phyloP scores from a whole-genome alignment of 352 stramenopile species.

The Pythium oligandrum region DNA sequence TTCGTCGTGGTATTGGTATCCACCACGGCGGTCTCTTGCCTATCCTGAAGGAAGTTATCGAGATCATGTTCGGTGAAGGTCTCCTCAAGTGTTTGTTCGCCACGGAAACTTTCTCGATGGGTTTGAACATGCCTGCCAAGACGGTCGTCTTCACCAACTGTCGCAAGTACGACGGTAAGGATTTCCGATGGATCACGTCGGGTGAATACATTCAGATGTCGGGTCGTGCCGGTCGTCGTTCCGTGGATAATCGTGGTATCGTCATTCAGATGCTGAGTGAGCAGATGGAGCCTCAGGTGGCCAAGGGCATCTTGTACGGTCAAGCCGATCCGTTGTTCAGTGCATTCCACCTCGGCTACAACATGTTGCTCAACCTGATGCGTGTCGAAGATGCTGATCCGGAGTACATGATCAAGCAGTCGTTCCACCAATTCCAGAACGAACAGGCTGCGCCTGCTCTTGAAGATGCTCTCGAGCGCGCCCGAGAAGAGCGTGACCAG shows the following conservation, averaged over 20 bases:
- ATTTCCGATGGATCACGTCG: conserved; percentile 95
- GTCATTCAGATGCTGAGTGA: conserved; percentile 99
- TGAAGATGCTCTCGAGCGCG: conserved; percentile 72
- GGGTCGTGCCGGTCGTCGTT: conserved; percentile 95
- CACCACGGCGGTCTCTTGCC: conserved; percentile 98
- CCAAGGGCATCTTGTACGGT: conserved; percentile 92
- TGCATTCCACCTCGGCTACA: conserved; percentile 98
- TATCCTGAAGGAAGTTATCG: conserved; percentile 98
- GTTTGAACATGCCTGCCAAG: conserved; percentile 99
- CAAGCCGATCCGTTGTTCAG: conserved; percentile 64
- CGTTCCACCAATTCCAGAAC: conserved; percentile 95
- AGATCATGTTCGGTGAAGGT: conserved; percentile 91
- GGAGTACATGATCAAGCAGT: conserved; percentile 98
- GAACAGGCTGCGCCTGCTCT: conserved; percentile 73
- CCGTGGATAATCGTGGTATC: conserved; percentile 96
- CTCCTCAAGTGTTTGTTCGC: conserved; percentile 99
- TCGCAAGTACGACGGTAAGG: conserved; percentile 95
- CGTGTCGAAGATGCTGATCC: conserved; percentile 95
- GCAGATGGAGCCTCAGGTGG: conserved; percentile 97
- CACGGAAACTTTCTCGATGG: conserved; percentile 97
- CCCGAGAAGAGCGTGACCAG: conserved; percentile 79
- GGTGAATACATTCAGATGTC: conserved; percentile 96
- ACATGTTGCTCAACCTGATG: conserved; percentile 99
- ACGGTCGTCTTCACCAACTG: conserved; percentile 99
- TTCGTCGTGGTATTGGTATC: conserved; percentile 99